These are phyloP conservation scores for Metarhizium sp. DNA, from an alignment of 2,329 filamentous ascomycete genomes.

Conservation along the genomic window DNA sequence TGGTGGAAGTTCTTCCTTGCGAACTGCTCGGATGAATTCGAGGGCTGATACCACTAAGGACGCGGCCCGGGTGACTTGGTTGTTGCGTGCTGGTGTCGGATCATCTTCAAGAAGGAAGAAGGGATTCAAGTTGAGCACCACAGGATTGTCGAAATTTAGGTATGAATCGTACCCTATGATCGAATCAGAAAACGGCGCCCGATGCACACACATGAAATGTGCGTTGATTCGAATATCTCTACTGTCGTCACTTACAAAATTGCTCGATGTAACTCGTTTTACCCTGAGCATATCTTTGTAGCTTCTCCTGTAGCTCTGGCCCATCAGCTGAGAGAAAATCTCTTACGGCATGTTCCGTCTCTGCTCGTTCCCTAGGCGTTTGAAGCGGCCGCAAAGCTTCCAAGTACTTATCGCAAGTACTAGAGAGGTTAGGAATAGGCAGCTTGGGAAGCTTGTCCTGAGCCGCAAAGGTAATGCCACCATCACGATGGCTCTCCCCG, in stretches of 20 bases:
- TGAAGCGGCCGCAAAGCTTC: constrained; percentile 74
- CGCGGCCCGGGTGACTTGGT: constrained; percentile 89
- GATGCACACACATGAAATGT: background rate
- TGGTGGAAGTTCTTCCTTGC: constrained; percentile 84
- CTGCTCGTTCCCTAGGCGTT: constrained; percentile 67
- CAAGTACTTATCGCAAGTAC: constrained; percentile 71
- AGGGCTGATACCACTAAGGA: constrained; percentile 85
- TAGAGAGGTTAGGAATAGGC: constrained; percentile 81
- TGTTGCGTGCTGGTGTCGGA: constrained; percentile 89
- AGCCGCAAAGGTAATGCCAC: constrained; percentile 76
- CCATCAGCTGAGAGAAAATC: constrained; percentile 80
- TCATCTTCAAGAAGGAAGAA: constrained; percentile 98
- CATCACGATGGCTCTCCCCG: constrained; percentile 34
- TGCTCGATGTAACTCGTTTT: constrained; percentile 98
- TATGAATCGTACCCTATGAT: constrained; percentile 91
- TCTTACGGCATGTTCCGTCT: constrained; percentile 69
- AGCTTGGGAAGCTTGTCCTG: constrained; percentile 87
- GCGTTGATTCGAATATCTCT: background rate
- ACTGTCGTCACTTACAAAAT: constrained; percentile 64
- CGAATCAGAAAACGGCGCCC: constrained; percentile 4
- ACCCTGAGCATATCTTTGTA: constrained; percentile 82
- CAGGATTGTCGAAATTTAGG: constrained; percentile 93
- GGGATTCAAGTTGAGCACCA: constrained; percentile 93
- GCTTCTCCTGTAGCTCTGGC: constrained; percentile 73
- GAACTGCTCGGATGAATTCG: constrained; percentile 85